Base-by-base conservation (phyloP, 164 flowering plant genomes). In the Tetracentron sinense region DNA sequence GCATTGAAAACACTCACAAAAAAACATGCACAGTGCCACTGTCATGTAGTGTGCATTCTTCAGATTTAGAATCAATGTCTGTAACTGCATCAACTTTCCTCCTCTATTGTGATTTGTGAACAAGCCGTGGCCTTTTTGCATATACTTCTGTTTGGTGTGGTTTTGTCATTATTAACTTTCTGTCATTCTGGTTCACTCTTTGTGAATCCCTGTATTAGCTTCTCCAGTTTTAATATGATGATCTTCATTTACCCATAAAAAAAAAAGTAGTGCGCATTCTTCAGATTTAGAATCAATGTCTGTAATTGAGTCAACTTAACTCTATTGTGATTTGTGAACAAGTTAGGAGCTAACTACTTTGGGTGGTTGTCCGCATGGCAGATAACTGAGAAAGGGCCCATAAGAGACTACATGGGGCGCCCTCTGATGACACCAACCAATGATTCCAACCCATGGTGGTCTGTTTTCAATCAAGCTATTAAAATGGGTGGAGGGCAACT, bases 391-490 rank as follows among this genome's bases (percentile, higher is more conserved):
- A 82, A 71, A 61, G 97, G 96, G 54, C 86, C 90, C 8, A 26
- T 77, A 1, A 77, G 87, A 75, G 99, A 91, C 71, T 28, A 60
- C 65, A 64, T 23, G 66, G 97, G 96, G 25, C 83, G 80, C 38
- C 97, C 92, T 49, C 23, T 95, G 52, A 76, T 89, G 89, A 89
- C 99, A 19, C 30, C 77, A 30, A 78, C 91, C 6, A 65, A 91
- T 65, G 85, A 80, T 55, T 83, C 94, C 27, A 95, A 95, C 65
- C 94, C 92, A 48, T 89, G 99, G 97, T 95, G 99, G 99, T 55
- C 81, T 42, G 78, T 89, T 58, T 89, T 94, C 70, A 68, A 79
- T 72, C 69, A 82, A 69, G 97, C 96, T 47, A 72, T 95, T 22
- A 62, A 54, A 31, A 77, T 83, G 47, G 83, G 82, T 59, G 97